Evolutionary conservation across 2,329 filamentous ascomycete genomes (phyloP).

Genomic region (Drechslerella stenobrocha): DNA sequence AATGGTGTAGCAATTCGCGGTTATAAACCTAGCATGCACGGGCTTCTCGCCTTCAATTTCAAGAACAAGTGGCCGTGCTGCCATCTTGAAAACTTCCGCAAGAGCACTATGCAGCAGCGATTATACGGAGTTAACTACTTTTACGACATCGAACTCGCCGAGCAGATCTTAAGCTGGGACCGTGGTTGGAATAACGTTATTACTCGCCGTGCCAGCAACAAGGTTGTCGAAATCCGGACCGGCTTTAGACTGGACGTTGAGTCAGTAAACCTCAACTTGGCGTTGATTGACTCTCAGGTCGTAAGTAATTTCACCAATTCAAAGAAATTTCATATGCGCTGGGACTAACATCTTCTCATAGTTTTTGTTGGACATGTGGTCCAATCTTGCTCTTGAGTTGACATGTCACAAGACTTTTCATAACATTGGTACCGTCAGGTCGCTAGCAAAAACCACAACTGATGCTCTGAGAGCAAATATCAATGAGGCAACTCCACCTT

Average conservation of each 20-base stretch:
- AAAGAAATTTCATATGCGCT: not conserved
- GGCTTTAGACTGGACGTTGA: conserved; percentile 83
- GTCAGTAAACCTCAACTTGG: conserved; percentile 85
- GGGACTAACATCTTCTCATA: conserved; percentile 54
- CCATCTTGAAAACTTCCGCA: conserved; percentile 76
- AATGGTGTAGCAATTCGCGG: conserved; percentile 76
- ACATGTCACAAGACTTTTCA: conserved; percentile 64
- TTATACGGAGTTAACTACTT: conserved; percentile 77
- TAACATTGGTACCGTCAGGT: conserved; percentile 65
- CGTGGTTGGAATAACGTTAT: conserved; percentile 72
- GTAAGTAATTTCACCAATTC: conserved; percentile 59
- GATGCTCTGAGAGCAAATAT: conserved; percentile 80
- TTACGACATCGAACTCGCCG: conserved; percentile 76
- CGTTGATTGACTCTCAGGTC: conserved; percentile 87
- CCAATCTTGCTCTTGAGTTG: conserved; percentile 81
- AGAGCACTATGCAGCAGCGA: conserved; percentile 68
- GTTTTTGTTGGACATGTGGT: conserved; percentile 86
- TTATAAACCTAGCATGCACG: conserved; percentile 86
- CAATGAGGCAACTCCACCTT: conserved; percentile 70
- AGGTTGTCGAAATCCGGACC: conserved; percentile 62
- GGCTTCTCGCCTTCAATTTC: conserved; percentile 83
- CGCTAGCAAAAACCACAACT: conserved; percentile 73
- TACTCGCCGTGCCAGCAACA: conserved; percentile 69
- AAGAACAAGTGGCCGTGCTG: conserved; percentile 73
- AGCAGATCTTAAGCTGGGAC: conserved; percentile 75